Evolutionary conservation across 495 filamentous ascomycete species (phyloP).

Genomic region (Hyaloscypha variabilis): DNA sequence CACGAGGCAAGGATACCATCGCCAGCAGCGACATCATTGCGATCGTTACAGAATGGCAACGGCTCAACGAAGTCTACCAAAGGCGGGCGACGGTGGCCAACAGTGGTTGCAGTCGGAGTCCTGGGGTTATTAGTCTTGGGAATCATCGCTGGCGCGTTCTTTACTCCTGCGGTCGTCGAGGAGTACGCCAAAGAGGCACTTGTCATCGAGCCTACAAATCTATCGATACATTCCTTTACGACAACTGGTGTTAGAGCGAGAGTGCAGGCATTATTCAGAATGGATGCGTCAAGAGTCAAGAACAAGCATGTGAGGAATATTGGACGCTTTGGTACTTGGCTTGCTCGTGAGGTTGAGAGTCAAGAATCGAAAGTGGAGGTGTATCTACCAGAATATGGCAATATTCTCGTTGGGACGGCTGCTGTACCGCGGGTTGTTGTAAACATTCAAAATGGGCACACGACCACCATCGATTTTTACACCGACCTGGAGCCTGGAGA

Average conservation of each 20-base stretch:
- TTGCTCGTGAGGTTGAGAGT: conserved; percentile 72
- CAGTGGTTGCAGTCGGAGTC: conserved; percentile 47
- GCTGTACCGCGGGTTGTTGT: conserved; percentile 71
- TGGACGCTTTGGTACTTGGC: conserved; percentile 79
- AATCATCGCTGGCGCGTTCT: conserved; percentile 66
- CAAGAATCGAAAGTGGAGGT: conserved; percentile 71
- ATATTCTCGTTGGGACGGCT: conserved; percentile 77
- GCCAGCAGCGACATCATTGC: conserved; percentile 29
- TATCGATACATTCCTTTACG: conserved; percentile 85
- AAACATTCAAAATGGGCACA: conserved; percentile 73
- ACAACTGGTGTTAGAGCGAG: conserved; percentile 72
- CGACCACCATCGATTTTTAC: conserved; percentile 76
- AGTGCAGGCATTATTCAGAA: conserved; percentile 74
- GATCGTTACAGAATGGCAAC: conserved; percentile 24
- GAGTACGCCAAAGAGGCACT: conserved; percentile 83
- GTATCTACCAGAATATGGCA: conserved; percentile 81
- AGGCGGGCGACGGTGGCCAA: conserved; percentile 31
- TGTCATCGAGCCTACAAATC: conserved; percentile 74
- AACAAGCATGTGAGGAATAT: conserved; percentile 70
- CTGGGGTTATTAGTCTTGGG: conserved; percentile 42
- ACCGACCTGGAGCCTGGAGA: conserved; percentile 75
- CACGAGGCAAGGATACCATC: conserved; percentile 36
- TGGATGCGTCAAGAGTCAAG: conserved; percentile 75
- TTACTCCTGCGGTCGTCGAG: conserved; percentile 77
- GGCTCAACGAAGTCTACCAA: conserved; percentile 22